Evolutionary conservation across 306 rosid species (phyloP).

Genomic region (Cicer yamashitae): DNA sequence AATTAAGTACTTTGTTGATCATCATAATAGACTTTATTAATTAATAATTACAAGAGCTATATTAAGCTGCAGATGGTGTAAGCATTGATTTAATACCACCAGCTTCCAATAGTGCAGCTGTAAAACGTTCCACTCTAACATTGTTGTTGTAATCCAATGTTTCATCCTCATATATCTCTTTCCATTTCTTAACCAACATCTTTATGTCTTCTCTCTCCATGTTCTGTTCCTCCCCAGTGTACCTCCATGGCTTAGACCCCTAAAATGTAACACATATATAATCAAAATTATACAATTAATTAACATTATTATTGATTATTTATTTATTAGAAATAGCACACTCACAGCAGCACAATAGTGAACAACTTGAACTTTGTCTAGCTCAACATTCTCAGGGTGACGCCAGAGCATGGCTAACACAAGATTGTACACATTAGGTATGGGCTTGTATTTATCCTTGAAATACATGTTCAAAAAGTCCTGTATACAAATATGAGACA

Average conservation of each 20-base stretch:
- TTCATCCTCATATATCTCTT: conserved; percentile 80
- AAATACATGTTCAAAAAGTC: conserved; percentile 77
- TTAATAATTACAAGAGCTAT: background rate
- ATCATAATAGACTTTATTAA: background rate
- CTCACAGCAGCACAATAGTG: conserved; percentile 89
- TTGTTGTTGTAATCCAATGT: conserved; percentile 53
- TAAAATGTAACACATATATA: background rate
- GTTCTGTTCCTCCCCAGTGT: conserved; percentile 72
- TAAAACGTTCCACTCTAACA: conserved; percentile 14
- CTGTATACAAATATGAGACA: conserved; percentile 32
- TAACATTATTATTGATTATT: too few relatives aligned
- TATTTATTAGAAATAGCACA: background rate
- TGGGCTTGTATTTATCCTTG: conserved; percentile 62
- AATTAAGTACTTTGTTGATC: background rate
- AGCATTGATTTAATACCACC: conserved; percentile 26
- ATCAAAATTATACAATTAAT: background rate
- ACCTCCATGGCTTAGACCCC: conserved; percentile 98
- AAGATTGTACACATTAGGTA: conserved; percentile 69
- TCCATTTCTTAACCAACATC: conserved; percentile 74
- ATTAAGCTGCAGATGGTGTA: conserved; percentile 68
- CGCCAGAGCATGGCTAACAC: conserved; percentile 87
- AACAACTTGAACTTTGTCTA: conserved; percentile 70
- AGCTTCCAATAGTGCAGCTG: conserved; percentile 42
- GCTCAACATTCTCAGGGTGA: conserved; percentile 72
- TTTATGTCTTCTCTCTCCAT: conserved; percentile 86